Percentiles rank a stretch among this genome's conserved stretches.
These are phyloP conservation scores for Fusarium xyrophilum DNA, from an alignment of 2,329 filamentous ascomycete species.

Conservation along the genomic window DNA sequence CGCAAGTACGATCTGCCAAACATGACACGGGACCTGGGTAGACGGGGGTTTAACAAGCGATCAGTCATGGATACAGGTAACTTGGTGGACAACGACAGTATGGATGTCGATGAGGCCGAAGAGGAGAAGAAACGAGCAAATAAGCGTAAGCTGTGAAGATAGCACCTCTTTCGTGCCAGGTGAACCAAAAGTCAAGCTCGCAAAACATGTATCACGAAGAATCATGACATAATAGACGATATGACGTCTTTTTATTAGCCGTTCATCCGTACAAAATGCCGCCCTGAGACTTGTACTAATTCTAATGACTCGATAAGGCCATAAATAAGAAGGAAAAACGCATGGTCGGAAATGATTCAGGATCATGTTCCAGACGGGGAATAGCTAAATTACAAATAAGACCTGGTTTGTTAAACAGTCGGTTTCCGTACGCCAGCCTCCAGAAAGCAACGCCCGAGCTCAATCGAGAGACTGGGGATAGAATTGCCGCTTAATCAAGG, in stretches of 20 bases:
- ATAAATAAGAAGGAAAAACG: slow-evolving; percentile 21
- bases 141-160: slow-evolving; percentile 59
- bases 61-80: slow-evolving; percentile 54
- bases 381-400: slow-evolving; percentile 39
- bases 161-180: neutral
- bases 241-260: slow-evolving; percentile 34
- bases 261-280: slow-evolving; percentile 32
- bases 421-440: slow-evolving; percentile 38
- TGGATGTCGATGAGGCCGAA: slow-evolving; percentile 64
- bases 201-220: slow-evolving; percentile 40
- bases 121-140: slow-evolving; percentile 59
- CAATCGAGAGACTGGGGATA: slow-evolving; percentile 21
- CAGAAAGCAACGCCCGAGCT: slow-evolving; percentile 29
- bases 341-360: slow-evolving; percentile 25
- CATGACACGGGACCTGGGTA: slow-evolving; percentile 37
- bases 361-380: slow-evolving; percentile 23
- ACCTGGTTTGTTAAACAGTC: slow-evolving; percentile 38
- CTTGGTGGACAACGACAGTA: slow-evolving; percentile 56
- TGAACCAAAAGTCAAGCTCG: neutral
- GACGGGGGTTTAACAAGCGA: slow-evolving; percentile 44
- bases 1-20: slow-evolving; percentile 41
- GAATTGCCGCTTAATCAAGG: slow-evolving; percentile 29
- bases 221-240: slow-evolving; percentile 41
- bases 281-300: slow-evolving; percentile 7
- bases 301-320: slow-evolving; percentile 19